A percentile compares a stretch with the other conserved stretches of the same genome.
These are phyloP conservation scores for Elymus sibiricus DNA, from an alignment of 176 grass and related monocot genomes.

Conservation along the genomic window DNA sequence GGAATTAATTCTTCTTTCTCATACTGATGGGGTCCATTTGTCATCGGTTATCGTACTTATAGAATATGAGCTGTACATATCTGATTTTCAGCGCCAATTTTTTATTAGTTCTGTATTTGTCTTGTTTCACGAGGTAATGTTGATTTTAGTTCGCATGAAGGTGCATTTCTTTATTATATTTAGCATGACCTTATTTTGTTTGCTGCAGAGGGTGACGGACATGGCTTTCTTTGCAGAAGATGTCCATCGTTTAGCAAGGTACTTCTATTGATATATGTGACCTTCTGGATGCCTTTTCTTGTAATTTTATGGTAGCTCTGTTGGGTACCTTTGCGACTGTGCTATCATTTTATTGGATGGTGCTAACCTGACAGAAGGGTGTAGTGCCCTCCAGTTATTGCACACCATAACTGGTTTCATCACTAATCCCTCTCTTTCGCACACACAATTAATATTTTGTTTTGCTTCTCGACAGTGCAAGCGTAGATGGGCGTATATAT, in stretches of 20 bases:
- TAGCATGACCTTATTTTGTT: slow-evolving; percentile 36
- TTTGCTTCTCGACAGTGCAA: slow-evolving; percentile 57
- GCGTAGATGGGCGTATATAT: slow-evolving; percentile 86
- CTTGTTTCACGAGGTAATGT: not conserved
- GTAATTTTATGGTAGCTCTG: not conserved
- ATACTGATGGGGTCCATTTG: not conserved
- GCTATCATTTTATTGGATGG: not conserved
- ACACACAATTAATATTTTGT: not conserved
- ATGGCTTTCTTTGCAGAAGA: slow-evolving; percentile 99
- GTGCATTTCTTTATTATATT: slow-evolving; percentile 27
- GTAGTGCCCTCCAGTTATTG: not conserved
- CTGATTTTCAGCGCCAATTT: not conserved
- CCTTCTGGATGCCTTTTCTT: not conserved
- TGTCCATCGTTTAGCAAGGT: slow-evolving; percentile 95
- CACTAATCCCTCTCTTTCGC: not conserved
- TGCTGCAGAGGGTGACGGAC: slow-evolving; percentile 87
- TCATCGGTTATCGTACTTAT: not conserved
- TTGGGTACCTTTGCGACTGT: not conserved
- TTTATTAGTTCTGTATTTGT: not conserved
- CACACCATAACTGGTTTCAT: slow-evolving; percentile 1
- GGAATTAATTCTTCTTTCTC: not conserved
- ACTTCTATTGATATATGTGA: slow-evolving; percentile 23
- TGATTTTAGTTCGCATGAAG: not conserved
- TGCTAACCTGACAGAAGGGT: not conserved
- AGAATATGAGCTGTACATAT: not conserved